These are phyloP conservation scores for Allium cepa DNA, from an alignment of 106 monocot genomes.

Conservation along the genomic window DNA sequence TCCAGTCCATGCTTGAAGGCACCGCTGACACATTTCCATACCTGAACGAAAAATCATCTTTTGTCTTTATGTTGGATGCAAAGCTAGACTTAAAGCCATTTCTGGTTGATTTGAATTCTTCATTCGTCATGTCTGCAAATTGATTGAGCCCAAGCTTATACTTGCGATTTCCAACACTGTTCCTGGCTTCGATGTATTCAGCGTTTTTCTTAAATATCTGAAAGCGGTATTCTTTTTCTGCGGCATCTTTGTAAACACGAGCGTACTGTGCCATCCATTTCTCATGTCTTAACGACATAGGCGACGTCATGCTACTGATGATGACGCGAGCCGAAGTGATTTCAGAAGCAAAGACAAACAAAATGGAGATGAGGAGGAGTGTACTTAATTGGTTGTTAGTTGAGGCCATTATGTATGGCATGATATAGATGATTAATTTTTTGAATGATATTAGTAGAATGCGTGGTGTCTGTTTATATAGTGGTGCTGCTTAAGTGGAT, in stretches of 20 bases:
- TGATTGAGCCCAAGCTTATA: conserved; percentile 8
- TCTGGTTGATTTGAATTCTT: conserved; percentile 1
- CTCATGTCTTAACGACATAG: background rate
- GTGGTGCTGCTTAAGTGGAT: too few relatives aligned
- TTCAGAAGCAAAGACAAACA: background rate
- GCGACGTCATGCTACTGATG: background rate
- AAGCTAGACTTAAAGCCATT: background rate
- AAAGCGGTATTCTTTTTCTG: conserved; percentile 4
- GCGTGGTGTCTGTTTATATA: too few relatives aligned
- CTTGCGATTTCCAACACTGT: conserved; percentile 5
- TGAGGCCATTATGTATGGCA: background rate
- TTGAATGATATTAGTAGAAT: too few relatives aligned
- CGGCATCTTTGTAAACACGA: background rate
- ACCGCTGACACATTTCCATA: background rate
- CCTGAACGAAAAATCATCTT: background rate
- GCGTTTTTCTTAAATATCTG: conserved; percentile 6
- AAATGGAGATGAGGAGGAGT: background rate
- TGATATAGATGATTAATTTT: too few relatives aligned
- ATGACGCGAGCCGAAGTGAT: background rate
- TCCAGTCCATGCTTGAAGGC: conserved; percentile 5
- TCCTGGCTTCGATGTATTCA: conserved; percentile 3
- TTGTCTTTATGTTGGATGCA: background rate
- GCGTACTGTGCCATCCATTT: conserved; percentile 6
- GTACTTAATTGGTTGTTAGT: background rate
- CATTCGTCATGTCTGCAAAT: conserved; percentile 5